Percentiles rank a stretch among this genome's conserved stretches.
Evolutionary conservation across 2,329 filamentous ascomycete species (phyloP).

Genomic region (Saccharata proteae): DNA sequence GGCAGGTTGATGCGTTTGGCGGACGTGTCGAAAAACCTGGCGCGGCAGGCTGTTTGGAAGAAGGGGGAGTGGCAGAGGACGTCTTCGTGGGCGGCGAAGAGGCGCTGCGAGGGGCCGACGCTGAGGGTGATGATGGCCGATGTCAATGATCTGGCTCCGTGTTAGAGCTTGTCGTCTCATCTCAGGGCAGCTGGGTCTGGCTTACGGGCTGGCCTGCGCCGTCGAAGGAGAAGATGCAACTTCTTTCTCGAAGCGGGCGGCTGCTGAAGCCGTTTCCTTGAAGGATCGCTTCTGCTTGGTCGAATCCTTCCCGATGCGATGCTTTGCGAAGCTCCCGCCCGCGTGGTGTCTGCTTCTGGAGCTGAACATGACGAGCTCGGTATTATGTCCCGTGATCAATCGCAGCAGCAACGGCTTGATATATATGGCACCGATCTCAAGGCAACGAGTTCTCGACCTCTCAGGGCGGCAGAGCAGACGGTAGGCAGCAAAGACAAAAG

Average conservation of each 20-base stretch:
- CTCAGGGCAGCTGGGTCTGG: background rate
- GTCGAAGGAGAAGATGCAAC: slow-evolving; percentile 17
- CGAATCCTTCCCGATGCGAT: slow-evolving; percentile 26
- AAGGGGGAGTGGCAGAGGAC: slow-evolving; percentile 67
- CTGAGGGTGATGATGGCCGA: slow-evolving; percentile 63
- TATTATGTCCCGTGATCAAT: slow-evolving; percentile 1
- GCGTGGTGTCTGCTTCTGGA: slow-evolving; percentile 20
- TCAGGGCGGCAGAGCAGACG: slow-evolving; percentile 3
- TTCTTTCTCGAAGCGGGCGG: slow-evolving; percentile 15
- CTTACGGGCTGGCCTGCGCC: slow-evolving; percentile 15
- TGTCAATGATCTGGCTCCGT: slow-evolving; percentile 12
- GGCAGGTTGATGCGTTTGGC: slow-evolving; percentile 67
- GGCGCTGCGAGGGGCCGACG: slow-evolving; percentile 67
- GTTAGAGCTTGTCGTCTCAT: slow-evolving; percentile 2
- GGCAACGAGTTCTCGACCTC: no score
- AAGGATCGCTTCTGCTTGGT: slow-evolving; percentile 25
- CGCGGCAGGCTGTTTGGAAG: slow-evolving; percentile 55
- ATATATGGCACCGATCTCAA: slow-evolving; percentile 3
- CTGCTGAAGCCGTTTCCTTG: slow-evolving; percentile 15
- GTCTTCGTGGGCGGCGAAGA: slow-evolving; percentile 87
- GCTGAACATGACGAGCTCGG: slow-evolving; percentile 22
- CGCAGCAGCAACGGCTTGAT: slow-evolving; percentile 2
- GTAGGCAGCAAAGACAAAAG: slow-evolving; percentile 2
- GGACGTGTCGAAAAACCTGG: slow-evolving; percentile 48
- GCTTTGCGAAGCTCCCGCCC: slow-evolving; percentile 26